Conservation (phyloP, 441 rosid genomes). For the Pelargonium cotyledonis region DNA sequence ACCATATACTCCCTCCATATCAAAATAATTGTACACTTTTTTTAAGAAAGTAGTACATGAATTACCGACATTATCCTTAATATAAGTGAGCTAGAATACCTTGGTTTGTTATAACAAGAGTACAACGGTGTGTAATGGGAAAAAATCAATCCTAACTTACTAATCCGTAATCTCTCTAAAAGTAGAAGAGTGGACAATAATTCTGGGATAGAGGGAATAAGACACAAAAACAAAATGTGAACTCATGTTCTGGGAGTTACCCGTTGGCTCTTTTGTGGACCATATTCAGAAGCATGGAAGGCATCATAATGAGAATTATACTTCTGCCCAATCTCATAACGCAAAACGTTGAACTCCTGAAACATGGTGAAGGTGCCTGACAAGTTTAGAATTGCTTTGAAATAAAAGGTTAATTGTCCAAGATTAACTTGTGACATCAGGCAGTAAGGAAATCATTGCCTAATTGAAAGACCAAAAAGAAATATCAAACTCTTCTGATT, state of each 20-base stretch:
- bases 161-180: no score
- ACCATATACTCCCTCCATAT: no score
- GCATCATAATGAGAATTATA: constrained; percentile 55
- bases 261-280: constrained; percentile 51
- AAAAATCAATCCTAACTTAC: no score
- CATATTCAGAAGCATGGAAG: constrained; percentile 45
- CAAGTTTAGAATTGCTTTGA: constrained; percentile 32
- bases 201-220: background rate
- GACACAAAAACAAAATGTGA: background rate
- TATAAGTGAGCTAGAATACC: no score
- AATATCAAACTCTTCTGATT: background rate
- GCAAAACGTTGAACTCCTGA: constrained; percentile 65
- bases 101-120: no score
- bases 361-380: constrained; percentile 32
- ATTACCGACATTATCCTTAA: no score
- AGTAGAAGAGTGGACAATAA: no score
- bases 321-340: constrained; percentile 51
- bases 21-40: no score
- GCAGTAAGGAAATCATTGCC: background rate
- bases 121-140: no score
- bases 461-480: background rate
- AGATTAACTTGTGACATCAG: constrained; percentile 5
- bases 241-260: constrained; percentile 19
- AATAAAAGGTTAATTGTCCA: constrained; percentile 30
- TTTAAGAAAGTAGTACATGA: no score